Evolutionary conservation across 768 basidiomycete genomes (phyloP).

Genomic region (Suillus clintonianus): DNA sequence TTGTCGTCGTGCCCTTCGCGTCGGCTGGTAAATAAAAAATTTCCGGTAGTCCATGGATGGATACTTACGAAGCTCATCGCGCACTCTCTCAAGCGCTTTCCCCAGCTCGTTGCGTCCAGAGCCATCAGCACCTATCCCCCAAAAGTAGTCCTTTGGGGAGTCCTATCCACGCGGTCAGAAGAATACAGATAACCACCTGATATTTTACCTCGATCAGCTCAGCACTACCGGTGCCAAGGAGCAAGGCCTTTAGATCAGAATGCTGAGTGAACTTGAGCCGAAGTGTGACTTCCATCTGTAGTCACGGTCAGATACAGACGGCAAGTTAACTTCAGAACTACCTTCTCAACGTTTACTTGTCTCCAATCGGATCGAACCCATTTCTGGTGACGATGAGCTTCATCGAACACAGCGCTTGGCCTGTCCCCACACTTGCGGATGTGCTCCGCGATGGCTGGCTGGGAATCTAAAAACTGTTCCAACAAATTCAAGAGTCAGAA

Average conservation of each 20-base stretch:
- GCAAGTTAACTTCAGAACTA: constrained; percentile 20
- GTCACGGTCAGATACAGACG: not conserved
- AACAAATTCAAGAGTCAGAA: not conserved
- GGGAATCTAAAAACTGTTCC: constrained; percentile 56
- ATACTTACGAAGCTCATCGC: constrained; percentile 49
- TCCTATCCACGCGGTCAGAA: constrained; percentile 40
- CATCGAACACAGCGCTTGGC: constrained; percentile 65
- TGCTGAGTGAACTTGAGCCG: constrained; percentile 77
- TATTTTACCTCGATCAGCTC: constrained; percentile 65
- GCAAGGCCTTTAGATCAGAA: constrained; percentile 52
- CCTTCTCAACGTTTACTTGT: constrained; percentile 66
- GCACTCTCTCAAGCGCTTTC: constrained; percentile 64
- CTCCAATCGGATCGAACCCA: constrained; percentile 70
- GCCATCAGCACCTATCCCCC: constrained; percentile 71
- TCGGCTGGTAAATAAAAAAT: not conserved
- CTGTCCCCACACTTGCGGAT: constrained; percentile 64
- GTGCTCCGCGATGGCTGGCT: constrained; percentile 67
- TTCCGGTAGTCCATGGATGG: not conserved
- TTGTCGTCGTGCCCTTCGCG: constrained; percentile 19
- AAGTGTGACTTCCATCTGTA: constrained; percentile 66
- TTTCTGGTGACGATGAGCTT: constrained; percentile 64
- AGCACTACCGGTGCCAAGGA: constrained; percentile 65
- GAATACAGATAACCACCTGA: constrained; percentile 9
- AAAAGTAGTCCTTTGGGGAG: constrained; percentile 77
- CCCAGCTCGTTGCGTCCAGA: constrained; percentile 75